Percentiles rank a stretch among this genome's conserved stretches.
Evolutionary conservation across 192 early-diverging fungal genomes (phyloP).

Genomic region (Backusella circina): DNA sequence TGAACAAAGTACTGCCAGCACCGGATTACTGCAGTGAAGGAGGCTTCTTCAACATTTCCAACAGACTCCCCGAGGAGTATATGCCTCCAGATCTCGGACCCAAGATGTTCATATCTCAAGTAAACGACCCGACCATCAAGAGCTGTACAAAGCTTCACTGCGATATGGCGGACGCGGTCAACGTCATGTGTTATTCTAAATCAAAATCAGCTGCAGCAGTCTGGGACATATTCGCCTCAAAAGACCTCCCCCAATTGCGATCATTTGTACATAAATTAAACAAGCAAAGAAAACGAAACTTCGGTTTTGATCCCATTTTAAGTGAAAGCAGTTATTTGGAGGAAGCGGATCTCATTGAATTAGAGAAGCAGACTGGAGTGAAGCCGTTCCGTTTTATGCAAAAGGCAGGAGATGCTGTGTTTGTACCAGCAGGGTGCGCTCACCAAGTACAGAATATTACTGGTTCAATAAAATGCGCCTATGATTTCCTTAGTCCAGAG

Average conservation of each 20-base stretch:
- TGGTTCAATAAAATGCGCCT: constrained; percentile 62
- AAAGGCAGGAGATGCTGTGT: constrained; percentile 69
- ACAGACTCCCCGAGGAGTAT: constrained; percentile 44
- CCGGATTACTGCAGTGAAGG: constrained; percentile 48
- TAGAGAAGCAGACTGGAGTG: constrained; percentile 29
- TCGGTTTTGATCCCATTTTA: constrained; percentile 44
- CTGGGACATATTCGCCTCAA: constrained; percentile 63
- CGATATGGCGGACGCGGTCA: constrained; percentile 79
- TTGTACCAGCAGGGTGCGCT: constrained; percentile 74
- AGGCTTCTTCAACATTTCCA: constrained; percentile 57
- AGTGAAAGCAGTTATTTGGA: constrained; percentile 67
- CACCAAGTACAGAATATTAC: constrained; percentile 72
- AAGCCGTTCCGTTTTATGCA: constrained; percentile 61
- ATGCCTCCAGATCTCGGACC: constrained; percentile 71
- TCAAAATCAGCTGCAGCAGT: constrained; percentile 38
- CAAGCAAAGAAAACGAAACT: constrained; percentile 25
- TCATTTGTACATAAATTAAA: constrained; percentile 23
- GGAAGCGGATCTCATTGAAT: constrained; percentile 24
- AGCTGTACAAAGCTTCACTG: constrained; percentile 28
- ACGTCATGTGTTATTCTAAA: constrained; percentile 48
- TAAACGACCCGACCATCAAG: not conserved
- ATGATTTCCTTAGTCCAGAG: constrained; percentile 70
- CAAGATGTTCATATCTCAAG: constrained; percentile 74
- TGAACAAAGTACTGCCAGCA: constrained; percentile 51
- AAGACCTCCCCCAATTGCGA: constrained; percentile 31